Percentiles rank a stretch among this genome's conserved stretches.
These are phyloP conservation scores for Clonostachys byssicola DNA, from an alignment of 2,329 filamentous ascomycete genomes.

Conservation along the genomic window DNA sequence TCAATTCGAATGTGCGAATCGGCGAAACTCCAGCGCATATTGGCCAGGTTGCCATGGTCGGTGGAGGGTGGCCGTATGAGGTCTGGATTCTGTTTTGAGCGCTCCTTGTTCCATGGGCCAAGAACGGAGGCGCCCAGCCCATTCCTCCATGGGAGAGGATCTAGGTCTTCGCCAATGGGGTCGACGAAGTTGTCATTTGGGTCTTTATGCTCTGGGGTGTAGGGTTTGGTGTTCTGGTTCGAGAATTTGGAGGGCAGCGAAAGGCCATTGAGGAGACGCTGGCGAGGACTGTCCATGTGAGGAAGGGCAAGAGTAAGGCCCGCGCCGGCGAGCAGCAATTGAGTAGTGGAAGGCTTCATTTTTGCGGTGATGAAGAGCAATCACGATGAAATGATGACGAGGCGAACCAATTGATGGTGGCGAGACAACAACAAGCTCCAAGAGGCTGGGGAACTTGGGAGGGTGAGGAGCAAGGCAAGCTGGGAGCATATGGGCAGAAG, in stretches of 20 bases:
- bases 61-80: constrained; percentile 68
- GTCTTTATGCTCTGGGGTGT: constrained; percentile 55
- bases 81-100: constrained; percentile 68
- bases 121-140: constrained; percentile 62
- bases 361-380: not conserved
- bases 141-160: constrained; percentile 62
- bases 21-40: constrained; percentile 70
- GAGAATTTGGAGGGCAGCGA: constrained; percentile 28
- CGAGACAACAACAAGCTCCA: no score
- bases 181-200: constrained; percentile 61
- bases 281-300: constrained; percentile 46
- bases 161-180: constrained; percentile 51
- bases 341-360: constrained; percentile 18
- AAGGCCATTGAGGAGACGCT: constrained; percentile 47
- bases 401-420: not conserved
- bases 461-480: no score
- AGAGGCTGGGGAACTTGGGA: no score
- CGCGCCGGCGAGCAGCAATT: constrained; percentile 17
- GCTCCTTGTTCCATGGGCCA: constrained; percentile 65
- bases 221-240: constrained; percentile 40
- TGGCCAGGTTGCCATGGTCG: constrained; percentile 65
- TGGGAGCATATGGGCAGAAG: no score
- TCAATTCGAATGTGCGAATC: constrained; percentile 62
- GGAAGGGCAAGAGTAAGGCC: constrained; percentile 15
- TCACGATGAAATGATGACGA: not conserved